phyloP scores from a whole-genome alignment of 306 rosid species.

The Vachellia collinsii region DNA sequence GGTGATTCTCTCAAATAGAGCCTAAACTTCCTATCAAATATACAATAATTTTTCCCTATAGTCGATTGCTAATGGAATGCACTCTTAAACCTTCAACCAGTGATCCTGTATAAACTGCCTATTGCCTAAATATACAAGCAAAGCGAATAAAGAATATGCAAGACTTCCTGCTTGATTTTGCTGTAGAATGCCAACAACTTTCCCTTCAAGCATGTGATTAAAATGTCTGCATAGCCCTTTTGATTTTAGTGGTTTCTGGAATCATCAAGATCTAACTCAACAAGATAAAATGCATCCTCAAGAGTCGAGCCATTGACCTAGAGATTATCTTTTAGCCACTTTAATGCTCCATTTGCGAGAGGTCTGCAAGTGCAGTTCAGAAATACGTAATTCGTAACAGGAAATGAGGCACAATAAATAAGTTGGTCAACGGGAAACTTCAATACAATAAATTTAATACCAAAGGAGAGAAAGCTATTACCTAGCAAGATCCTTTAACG shows the following conservation, averaged over 20 bases:
- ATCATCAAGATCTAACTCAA: slow-evolving; percentile 38
- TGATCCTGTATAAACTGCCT: slow-evolving; percentile 31
- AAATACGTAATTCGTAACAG: slow-evolving; percentile 5
- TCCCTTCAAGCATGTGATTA: slow-evolving; percentile 38
- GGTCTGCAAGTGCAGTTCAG: slow-evolving; percentile 56
- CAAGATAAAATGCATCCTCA: slow-evolving; percentile 27
- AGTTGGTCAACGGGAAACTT: slow-evolving; percentile 2
- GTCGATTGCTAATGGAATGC: slow-evolving; percentile 32
- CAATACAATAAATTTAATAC: slow-evolving; percentile 16
- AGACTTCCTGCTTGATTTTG: slow-evolving; percentile 40
- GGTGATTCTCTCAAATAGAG: slow-evolving; percentile 23
- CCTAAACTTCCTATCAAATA: slow-evolving; percentile 29
- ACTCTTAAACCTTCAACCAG: slow-evolving; percentile 27
- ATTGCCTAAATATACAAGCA: slow-evolving; percentile 51
- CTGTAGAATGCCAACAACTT: slow-evolving; percentile 31
- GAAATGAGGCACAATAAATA: slow-evolving; percentile 17
- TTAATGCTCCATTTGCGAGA: slow-evolving; percentile 79
- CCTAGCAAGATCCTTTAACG: slow-evolving; percentile 79
- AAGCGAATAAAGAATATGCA: slow-evolving; percentile 57
- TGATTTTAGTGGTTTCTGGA: slow-evolving; percentile 25
- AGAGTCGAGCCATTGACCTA: slow-evolving; percentile 38
- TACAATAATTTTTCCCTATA: slow-evolving; percentile 25
- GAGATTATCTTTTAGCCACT: slow-evolving; percentile 93
- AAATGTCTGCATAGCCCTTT: slow-evolving; percentile 37
- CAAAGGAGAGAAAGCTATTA: slow-evolving; percentile 45